phyloP scores from a whole-genome alignment of 129 eudicot genomes.

The Flaveria sonorensis region DNA sequence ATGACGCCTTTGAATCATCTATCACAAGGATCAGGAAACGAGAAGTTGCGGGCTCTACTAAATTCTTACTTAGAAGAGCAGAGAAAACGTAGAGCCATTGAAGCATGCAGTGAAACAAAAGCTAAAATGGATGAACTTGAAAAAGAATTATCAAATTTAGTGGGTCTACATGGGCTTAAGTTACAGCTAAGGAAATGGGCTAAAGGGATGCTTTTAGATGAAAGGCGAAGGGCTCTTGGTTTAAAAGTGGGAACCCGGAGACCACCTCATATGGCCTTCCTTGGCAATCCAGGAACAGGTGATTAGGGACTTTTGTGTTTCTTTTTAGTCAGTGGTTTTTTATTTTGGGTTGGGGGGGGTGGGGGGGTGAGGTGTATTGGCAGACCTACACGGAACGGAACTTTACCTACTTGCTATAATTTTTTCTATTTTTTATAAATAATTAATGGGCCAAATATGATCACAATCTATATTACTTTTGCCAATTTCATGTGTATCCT shows the following conservation, averaged over 20 bases:
- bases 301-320: background rate
- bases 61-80: conserved; percentile 63
- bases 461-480: background rate
- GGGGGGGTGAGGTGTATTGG: too few relatives aligned
- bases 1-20: conserved; percentile 82
- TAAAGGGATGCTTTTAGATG: conserved; percentile 87
- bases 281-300: conserved; percentile 99
- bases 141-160: conserved; percentile 66
- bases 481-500: background rate
- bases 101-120: conserved; percentile 83
- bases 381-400: too few relatives aligned
- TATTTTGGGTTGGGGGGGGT: background rate
- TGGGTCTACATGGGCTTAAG: conserved; percentile 76
- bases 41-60: conserved; percentile 64
- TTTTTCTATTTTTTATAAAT: background rate
- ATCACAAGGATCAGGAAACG: conserved; percentile 81
- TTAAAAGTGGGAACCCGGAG: conserved; percentile 71
- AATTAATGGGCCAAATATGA: background rate
- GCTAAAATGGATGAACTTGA: conserved; percentile 95
- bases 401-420: background rate
- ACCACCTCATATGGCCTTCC: conserved; percentile 97
- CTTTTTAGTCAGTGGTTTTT: background rate
- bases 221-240: conserved; percentile 84
- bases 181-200: conserved; percentile 83
- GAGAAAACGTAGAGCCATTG: conserved; percentile 67